These are phyloP conservation scores for Cenococcum geophilum DNA, from an alignment of 495 filamentous ascomycete species.

Conservation along the genomic window DNA sequence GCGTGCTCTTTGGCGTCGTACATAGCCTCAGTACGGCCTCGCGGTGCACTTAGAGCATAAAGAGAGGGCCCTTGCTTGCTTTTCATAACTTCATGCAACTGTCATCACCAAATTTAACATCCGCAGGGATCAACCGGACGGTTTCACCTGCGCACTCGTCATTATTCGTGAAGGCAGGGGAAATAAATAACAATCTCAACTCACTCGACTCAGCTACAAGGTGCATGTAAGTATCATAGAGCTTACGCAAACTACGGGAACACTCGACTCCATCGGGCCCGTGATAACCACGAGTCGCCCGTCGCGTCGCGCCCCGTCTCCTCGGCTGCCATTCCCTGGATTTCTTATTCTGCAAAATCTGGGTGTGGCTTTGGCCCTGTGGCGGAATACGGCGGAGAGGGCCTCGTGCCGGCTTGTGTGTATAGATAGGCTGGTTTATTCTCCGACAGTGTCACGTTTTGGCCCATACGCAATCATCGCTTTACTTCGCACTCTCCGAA, in stretches of 20 bases:
- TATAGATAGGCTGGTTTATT: not conserved
- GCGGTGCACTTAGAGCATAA: not conserved
- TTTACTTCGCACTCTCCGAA: too few species aligned
- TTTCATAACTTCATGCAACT: not conserved
- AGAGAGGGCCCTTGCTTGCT: not conserved
- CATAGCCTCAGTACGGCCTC: not conserved
- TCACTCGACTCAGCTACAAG: too few species aligned
- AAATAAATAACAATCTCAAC: too few species aligned
- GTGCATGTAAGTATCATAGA: too few species aligned
- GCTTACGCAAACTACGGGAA: too few species aligned
- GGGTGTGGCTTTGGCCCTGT: not conserved
- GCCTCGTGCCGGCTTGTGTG: not conserved
- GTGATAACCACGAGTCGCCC: too few species aligned
- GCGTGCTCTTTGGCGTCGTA: not conserved
- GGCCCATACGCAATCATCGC: not conserved
- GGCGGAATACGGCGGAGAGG: not conserved
- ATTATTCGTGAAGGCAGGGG: not conserved
- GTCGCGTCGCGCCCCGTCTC: too few species aligned
- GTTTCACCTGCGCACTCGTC: not conserved
- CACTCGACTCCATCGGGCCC: too few species aligned
- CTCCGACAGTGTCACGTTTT: not conserved
- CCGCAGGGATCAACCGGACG: not conserved
- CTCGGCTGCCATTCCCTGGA: not conserved
- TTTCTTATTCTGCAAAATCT: not conserved
- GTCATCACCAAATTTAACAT: not conserved